Evolutionary conservation across 768 basidiomycete genomes (phyloP), one percentile per base, ranked within the genome.

Genomic region (Trametes punicea): DNA sequence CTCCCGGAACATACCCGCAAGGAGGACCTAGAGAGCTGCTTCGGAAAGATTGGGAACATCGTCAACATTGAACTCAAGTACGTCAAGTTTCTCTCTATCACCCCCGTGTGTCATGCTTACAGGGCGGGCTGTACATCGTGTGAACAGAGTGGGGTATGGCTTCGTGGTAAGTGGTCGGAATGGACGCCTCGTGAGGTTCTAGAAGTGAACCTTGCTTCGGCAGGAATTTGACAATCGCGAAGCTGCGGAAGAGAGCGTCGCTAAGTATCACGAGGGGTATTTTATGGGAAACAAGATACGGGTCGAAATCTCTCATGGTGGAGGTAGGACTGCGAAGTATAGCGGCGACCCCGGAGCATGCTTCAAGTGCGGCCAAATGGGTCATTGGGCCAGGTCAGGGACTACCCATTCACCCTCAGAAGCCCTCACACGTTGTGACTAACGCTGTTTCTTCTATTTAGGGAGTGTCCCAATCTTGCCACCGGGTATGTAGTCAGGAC

Each of bases 261-360:
- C 84, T 4, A 92, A 92, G 67, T 94, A 93, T 64, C 81, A 94
- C 60, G 90, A 93, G 74, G 90, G 91, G 1, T 86, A 77, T 59
- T 94, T 94, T 69, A 90, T 94, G 90, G 91, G 92, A 39, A 92
- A 91, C 70, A 92, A 90, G 75, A 92, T 94, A 53, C 84, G 88
- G 10, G 92, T 93, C 9, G 92, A 93, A 66, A 73, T 87, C 13
- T 93, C 92, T 29, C 90, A 87, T 69, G 89, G 90, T 27, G 90
- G 90, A 48, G 88, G 90, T 15, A 78, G 89, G 54, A 84, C 86
- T 13, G 85, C 87, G 8, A 92, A 90, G 67, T 89, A 85, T 57
- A 71, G 81, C n/a, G 84, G 85, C n/a, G 92, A 92, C 49, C 89
- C 90, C 13, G 89, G 90, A 3, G 88, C 90, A 41, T 93, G 92